Evolutionary conservation across 2,329 filamentous ascomycete species (phyloP).

Genomic region (Alternaria infectoria): DNA sequence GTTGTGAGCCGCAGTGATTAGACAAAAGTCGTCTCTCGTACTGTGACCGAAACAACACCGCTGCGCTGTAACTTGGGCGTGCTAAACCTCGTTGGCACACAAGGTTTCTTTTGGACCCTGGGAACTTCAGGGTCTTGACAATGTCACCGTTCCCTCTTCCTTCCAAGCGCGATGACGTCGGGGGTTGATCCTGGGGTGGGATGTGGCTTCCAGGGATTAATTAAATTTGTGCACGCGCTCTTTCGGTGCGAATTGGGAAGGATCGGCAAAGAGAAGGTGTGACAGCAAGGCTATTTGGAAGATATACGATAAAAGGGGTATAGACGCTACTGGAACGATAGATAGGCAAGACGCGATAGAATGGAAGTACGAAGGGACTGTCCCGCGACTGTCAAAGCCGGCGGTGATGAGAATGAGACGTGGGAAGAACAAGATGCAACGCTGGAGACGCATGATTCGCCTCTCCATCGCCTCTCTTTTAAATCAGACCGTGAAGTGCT

Average conservation of each 20-base stretch:
- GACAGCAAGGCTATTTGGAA: neutral
- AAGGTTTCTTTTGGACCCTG: neutral
- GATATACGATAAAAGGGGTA: constrained; percentile 1
- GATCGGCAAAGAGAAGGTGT: constrained; percentile 4
- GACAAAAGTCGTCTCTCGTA: neutral
- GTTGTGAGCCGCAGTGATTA: neutral
- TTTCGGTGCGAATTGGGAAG: neutral
- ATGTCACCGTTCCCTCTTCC: neutral
- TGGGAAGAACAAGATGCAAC: neutral
- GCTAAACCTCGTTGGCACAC: neutral
- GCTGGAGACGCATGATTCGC: neutral
- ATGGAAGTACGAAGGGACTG: neutral
- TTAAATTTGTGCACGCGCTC: constrained; percentile 1
- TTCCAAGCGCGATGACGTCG: constrained; percentile 8
- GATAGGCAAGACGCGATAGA: neutral
- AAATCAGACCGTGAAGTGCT: constrained; percentile 1
- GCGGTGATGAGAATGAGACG: constrained; percentile 4
- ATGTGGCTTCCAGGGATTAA: constrained; percentile 6
- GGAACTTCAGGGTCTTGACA: neutral
- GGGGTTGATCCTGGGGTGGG: neutral
- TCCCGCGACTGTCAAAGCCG: constrained; percentile 22
- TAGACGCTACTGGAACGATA: neutral
- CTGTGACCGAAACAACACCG: neutral
- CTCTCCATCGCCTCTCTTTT: constrained; percentile 5
- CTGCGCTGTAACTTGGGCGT: neutral